Evolutionary conservation across 139 green algal genomes (phyloP).

Genomic region (Edaphochlamys debaryana): DNA sequence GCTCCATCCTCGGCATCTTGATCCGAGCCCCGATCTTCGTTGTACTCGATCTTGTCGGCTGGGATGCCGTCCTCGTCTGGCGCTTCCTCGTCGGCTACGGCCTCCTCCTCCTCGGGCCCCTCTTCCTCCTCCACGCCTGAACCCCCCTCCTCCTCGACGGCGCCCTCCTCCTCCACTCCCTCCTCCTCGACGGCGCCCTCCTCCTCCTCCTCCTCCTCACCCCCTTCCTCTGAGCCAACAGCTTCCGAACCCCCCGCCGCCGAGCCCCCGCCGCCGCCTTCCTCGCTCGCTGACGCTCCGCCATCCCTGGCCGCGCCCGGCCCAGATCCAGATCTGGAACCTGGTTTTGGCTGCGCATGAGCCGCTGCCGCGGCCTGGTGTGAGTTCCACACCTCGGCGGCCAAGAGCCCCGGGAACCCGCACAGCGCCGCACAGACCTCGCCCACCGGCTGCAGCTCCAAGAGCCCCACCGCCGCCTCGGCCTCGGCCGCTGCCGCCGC

Average conservation of each 20-base stretch:
- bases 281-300: background rate
- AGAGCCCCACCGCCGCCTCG: background rate
- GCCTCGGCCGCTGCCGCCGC: background rate
- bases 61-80: background rate
- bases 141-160: no score
- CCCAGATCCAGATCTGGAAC: no score
- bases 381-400: background rate
- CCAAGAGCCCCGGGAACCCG: slow-evolving; percentile 10
- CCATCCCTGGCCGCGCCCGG: background rate
- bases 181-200: background rate
- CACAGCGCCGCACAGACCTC: slow-evolving; percentile 4
- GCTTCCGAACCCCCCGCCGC: background rate
- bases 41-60: no score
- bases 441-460: slow-evolving; percentile 11
- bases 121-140: background rate
- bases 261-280: background rate
- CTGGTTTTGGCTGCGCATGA: background rate
- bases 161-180: background rate
- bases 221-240: background rate
- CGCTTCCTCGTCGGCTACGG: no score
- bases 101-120: background rate
- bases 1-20: background rate
- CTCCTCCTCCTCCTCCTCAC: background rate
- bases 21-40: no score
- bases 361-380: background rate